phyloP scores from a whole-genome alignment of 495 filamentous ascomycete genomes.

The Penicillium antarcticum region DNA sequence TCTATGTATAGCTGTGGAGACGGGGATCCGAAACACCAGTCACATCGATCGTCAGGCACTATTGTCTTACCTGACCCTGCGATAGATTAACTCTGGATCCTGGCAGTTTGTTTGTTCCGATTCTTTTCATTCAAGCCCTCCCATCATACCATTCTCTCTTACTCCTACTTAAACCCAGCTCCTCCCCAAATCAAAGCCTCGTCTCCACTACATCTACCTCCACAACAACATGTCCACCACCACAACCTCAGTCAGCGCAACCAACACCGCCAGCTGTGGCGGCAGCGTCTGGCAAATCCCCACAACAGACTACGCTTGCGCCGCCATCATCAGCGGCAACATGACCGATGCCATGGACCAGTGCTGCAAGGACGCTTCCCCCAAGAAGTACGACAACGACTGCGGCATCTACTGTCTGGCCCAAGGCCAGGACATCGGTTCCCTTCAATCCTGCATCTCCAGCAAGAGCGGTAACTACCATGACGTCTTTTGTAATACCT shows the following conservation, averaged over 20 bases:
- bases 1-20: slow-evolving; percentile 1
- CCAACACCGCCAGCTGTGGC: slow-evolving; percentile 25
- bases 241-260: slow-evolving; percentile 23
- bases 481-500: slow-evolving; percentile 38
- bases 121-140: background rate
- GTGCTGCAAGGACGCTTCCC: slow-evolving; percentile 44
- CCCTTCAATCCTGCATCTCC: slow-evolving; percentile 34
- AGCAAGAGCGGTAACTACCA: slow-evolving; percentile 26
- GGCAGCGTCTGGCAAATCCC: slow-evolving; percentile 38
- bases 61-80: slow-evolving; percentile 2
- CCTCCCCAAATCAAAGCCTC: background rate
- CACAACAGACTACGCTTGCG: slow-evolving; percentile 42
- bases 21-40: background rate
- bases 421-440: slow-evolving; percentile 34
- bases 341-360: slow-evolving; percentile 36
- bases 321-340: slow-evolving; percentile 30
- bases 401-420: slow-evolving; percentile 53
- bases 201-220: background rate
- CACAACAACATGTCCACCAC: slow-evolving; percentile 12
- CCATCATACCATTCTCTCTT: background rate
- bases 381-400: slow-evolving; percentile 40
- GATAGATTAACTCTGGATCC: background rate
- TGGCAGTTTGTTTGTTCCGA: background rate
- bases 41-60: background rate
- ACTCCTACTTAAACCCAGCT: background rate